These are phyloP conservation scores for Fusarium incarnatum DNA, from an alignment of 2,329 filamentous ascomycete species.

Conservation along the genomic window DNA sequence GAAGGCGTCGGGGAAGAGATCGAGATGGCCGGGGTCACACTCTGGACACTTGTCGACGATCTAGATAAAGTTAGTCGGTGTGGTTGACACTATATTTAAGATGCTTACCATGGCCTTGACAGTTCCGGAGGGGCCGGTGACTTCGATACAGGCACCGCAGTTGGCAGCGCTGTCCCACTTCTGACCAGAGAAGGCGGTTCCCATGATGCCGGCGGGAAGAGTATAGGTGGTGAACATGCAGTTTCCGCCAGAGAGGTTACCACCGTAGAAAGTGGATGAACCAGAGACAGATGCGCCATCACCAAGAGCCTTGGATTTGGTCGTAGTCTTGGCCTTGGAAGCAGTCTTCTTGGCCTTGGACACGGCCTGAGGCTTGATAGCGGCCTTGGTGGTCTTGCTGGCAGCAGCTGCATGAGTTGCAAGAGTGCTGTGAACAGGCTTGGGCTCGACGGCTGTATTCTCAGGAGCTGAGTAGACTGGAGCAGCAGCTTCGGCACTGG, in stretches of 20 bases:
- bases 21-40: conserved; percentile 56
- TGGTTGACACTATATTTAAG: rapidly evolving
- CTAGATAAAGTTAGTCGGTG: conserved; percentile 39
- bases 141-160: conserved; percentile 71
- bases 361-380: background rate
- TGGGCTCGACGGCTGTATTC: conserved; percentile 11
- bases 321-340: background rate
- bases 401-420: conserved; percentile 12
- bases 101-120: conserved; percentile 72
- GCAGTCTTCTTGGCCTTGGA: background rate
- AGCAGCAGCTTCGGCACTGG: background rate
- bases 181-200: conserved; percentile 69
- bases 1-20: conserved; percentile 60
- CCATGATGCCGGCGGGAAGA: conserved; percentile 67
- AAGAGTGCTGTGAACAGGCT: conserved; percentile 30
- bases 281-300: conserved; percentile 28
- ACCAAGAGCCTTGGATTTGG: conserved; percentile 11
- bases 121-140: conserved; percentile 66
- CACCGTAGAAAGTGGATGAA: conserved; percentile 62
- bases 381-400: background rate
- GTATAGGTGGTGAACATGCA: conserved; percentile 74
- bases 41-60: conserved; percentile 61
- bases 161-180: conserved; percentile 67
- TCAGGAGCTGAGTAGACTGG: conserved; percentile 12
- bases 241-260: conserved; percentile 67